Evolutionary conservation across 306 rosid species (phyloP), one percentile per base, ranked within the genome.

Genomic region (Myrica gale): DNA sequence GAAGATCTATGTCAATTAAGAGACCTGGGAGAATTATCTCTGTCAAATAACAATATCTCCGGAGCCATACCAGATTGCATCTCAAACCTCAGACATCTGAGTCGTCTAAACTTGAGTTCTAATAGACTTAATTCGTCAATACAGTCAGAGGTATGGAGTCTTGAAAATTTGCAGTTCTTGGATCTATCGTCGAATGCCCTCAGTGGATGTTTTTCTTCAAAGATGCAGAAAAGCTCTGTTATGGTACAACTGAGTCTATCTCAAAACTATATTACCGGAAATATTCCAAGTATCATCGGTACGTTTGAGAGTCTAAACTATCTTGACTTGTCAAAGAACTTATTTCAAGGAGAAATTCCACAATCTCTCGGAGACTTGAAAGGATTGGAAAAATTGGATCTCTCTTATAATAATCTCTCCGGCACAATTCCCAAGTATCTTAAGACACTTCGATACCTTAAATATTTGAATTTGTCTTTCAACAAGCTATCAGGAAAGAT

Each of bases 391-490:
- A 0, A 5, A 13, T 63, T 63, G 17, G 1, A 63, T 21, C 63
- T 21, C 4, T 57, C 63, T 19, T 21, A 21, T 37, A 57, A 57
- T 21, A 21, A 57, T 57, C 43, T 73, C 0, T 54, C 43, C 0
- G 9, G 68, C 16, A 5, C 9, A 10, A 73, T 73, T 23, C 76
- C 68, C 12, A 73, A 43, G 55, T 73, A 54, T 32, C 13, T 56
- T 5, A 55, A 73, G 54, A 4, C 42, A 19, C 76, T 73, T 54
- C 1, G 10, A 48, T 15, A 2, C 58, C 69, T 43, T 65, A 57
- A 58, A 0, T 42, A 65, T n/a, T 42, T 65, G 47, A 65, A 65
- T 65, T n/a, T 65, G n/a, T 65, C 70, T 1, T 65, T 65, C 26
- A 65, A 42, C 9, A 12, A 39, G 21, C 23, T 73, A 43, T 13